phyloP scores from a whole-genome alignment of 2,329 filamentous ascomycete genomes.

The Ophiostoma perfectum region DNA sequence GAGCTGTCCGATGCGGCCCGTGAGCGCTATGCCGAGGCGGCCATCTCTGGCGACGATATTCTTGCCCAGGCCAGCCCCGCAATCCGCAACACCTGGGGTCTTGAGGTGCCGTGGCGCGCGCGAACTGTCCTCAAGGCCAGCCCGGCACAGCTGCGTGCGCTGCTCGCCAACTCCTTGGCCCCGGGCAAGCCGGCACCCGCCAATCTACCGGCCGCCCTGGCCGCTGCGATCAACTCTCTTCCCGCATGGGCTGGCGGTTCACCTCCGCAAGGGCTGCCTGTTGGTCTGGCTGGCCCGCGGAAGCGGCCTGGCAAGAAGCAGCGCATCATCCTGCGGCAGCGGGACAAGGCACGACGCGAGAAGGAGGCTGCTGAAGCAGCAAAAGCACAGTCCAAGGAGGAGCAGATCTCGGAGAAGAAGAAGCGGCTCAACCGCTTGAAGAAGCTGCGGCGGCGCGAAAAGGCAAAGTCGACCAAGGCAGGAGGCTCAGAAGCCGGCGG shows the following conservation, averaged over 20 bases:
- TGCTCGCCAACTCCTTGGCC: conserved; percentile 23
- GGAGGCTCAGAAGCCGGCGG: background rate
- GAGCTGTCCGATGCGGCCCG: conserved; percentile 36
- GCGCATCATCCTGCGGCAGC: conserved; percentile 47
- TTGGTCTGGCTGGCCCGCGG: conserved; percentile 24
- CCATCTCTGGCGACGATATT: conserved; percentile 50
- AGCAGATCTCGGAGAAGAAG: conserved; percentile 55
- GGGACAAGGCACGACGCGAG: conserved; percentile 40
- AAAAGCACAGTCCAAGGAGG: conserved; percentile 47
- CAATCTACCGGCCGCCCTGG: background rate
- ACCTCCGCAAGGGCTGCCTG: background rate
- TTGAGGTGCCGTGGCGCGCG: conserved; percentile 58
- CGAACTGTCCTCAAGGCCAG: conserved; percentile 34
- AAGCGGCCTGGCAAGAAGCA: conserved; percentile 54
- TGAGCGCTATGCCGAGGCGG: conserved; percentile 40
- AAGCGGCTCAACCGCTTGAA: conserved; percentile 55
- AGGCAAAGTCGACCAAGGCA: conserved; percentile 41
- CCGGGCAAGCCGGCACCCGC: background rate
- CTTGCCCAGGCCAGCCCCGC: conserved; percentile 35
- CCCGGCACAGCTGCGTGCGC: conserved; percentile 23
- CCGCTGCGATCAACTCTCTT: conserved; percentile 20
- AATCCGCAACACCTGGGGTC: conserved; percentile 46
- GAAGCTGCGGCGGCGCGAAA: conserved; percentile 54
- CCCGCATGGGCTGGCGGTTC: conserved; percentile 21
- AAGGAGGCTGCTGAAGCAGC: conserved; percentile 38